These are phyloP conservation scores for Graphilbum fragrans DNA, from an alignment of 2,329 filamentous ascomycete species.

Conservation along the genomic window DNA sequence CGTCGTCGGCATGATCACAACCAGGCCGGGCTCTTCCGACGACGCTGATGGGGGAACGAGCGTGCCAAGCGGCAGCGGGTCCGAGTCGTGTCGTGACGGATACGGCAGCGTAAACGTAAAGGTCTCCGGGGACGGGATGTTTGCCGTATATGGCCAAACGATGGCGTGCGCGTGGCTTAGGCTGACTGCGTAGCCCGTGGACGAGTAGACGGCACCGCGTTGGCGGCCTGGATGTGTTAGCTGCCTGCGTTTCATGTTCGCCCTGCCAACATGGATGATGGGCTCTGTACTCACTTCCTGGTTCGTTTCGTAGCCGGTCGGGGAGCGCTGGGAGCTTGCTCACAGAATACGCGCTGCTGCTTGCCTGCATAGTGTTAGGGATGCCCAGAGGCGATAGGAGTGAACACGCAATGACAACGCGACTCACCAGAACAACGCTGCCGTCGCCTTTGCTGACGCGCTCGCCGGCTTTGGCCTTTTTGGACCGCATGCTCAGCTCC, in stretches of 20 bases:
- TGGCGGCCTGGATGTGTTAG: slow-evolving; percentile 38
- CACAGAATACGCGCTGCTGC: slow-evolving; percentile 73
- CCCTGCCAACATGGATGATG: background rate
- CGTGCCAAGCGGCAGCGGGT: slow-evolving; percentile 69
- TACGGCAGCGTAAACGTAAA: slow-evolving; percentile 72
- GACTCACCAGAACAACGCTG: slow-evolving; percentile 49
- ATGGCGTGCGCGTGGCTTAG: slow-evolving; percentile 74
- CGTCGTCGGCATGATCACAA: slow-evolving; percentile 71
- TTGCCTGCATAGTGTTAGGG: slow-evolving; percentile 42
- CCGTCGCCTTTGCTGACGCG: slow-evolving; percentile 55
- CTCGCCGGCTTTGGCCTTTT: slow-evolving; percentile 51
- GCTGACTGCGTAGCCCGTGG: slow-evolving; percentile 62
- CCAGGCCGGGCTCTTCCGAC: slow-evolving; percentile 70
- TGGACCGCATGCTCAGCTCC: slow-evolving; percentile 48
- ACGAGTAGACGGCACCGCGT: slow-evolving; percentile 53
- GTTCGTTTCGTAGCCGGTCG: slow-evolving; percentile 57
- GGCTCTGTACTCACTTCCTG: slow-evolving; percentile 41
- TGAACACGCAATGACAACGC: background rate
- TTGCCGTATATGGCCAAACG: slow-evolving; percentile 78
- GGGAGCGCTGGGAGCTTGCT: slow-evolving; percentile 76
- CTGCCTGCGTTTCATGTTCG: slow-evolving; percentile 1
- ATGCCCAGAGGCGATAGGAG: background rate
- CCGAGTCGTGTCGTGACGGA: slow-evolving; percentile 50
- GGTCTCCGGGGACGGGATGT: slow-evolving; percentile 58
- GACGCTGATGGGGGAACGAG: slow-evolving; percentile 70